Conservation (phyloP, 192 early-diverging fungal genomes). For the Linnemannia zychae region DNA sequence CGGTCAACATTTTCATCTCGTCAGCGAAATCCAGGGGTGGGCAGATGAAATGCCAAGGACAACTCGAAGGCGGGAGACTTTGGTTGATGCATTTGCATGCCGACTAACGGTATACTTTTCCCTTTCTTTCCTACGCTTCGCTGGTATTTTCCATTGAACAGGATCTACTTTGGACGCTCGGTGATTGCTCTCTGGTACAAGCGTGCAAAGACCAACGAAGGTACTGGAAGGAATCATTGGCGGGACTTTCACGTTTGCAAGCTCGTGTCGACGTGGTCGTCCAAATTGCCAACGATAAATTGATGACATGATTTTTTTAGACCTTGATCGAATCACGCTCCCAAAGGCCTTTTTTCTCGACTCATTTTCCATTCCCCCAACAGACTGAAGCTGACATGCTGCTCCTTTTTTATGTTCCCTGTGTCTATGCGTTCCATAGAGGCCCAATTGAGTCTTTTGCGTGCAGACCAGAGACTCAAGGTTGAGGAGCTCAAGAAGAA, state of each 20-base stretch:
- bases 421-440: slow-evolving; percentile 18
- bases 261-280: not conserved
- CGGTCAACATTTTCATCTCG: not conserved
- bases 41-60: not conserved
- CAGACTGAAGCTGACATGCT: not conserved
- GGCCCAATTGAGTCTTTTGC: slow-evolving; percentile 55
- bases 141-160: slow-evolving; percentile 34
- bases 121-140: slow-evolving; percentile 7
- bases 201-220: slow-evolving; percentile 65
- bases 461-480: slow-evolving; percentile 75
- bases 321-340: not conserved
- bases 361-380: not conserved
- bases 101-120: not conserved
- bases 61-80: not conserved
- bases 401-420: not conserved
- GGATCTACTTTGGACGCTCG: slow-evolving; percentile 57
- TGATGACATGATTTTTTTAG: not conserved
- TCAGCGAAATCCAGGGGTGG: slow-evolving; percentile 1
- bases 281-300: not conserved
- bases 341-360: not conserved
- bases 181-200: slow-evolving; percentile 64
- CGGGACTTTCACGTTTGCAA: not conserved
- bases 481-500: slow-evolving; percentile 97
- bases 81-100: slow-evolving; percentile 3
- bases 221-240: slow-evolving; percentile 13